Percentiles rank a stretch among this genome's conserved stretches.
These are phyloP conservation scores for Pholiota molesta DNA, from an alignment of 768 basidiomycete genomes.

Conservation along the genomic window DNA sequence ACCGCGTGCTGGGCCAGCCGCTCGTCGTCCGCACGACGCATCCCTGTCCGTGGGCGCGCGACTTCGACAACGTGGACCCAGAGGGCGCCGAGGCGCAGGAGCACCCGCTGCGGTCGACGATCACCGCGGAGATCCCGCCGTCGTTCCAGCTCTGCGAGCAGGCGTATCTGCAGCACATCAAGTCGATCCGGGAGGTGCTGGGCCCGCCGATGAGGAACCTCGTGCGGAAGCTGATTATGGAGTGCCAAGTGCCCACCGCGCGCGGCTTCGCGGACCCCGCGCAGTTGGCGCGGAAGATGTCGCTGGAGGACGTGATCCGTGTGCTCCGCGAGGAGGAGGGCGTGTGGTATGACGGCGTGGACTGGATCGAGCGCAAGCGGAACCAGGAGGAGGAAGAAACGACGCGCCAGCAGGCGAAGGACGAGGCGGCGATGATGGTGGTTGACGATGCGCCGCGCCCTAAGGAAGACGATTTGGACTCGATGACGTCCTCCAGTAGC, in stretches of 20 bases:
- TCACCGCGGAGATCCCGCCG: conserved; percentile 58
- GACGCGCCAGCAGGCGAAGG: conserved; percentile 24
- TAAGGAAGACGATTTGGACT: conserved; percentile 51
- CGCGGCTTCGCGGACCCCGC: conserved; percentile 53
- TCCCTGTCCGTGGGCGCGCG: conserved; percentile 68
- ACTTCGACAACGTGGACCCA: conserved; percentile 29
- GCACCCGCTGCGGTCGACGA: conserved; percentile 53
- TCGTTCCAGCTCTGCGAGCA: conserved; percentile 66
- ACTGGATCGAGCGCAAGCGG: conserved; percentile 59
- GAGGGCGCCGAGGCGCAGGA: conserved; percentile 21
- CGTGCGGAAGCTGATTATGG: conserved; percentile 66
- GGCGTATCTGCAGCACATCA: conserved; percentile 58
- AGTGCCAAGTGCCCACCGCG: conserved; percentile 46
- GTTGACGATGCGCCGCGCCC: conserved; percentile 20
- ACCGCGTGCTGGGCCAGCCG: conserved; percentile 40
- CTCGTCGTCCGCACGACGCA: conserved; percentile 42
- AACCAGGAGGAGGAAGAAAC: conserved; percentile 37
- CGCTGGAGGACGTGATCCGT: conserved; percentile 59
- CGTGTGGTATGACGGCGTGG: conserved; percentile 74
- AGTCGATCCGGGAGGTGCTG: conserved; percentile 62
- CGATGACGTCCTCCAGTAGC: conserved; percentile 43
- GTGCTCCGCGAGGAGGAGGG: conserved; percentile 63
- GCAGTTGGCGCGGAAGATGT: conserved; percentile 56
- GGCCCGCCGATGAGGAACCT: conserved; percentile 71
- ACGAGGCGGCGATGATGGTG: not conserved